Evolutionary conservation across 2,329 filamentous ascomycete species (phyloP).

Genomic region (Curvularia verruculosa): DNA sequence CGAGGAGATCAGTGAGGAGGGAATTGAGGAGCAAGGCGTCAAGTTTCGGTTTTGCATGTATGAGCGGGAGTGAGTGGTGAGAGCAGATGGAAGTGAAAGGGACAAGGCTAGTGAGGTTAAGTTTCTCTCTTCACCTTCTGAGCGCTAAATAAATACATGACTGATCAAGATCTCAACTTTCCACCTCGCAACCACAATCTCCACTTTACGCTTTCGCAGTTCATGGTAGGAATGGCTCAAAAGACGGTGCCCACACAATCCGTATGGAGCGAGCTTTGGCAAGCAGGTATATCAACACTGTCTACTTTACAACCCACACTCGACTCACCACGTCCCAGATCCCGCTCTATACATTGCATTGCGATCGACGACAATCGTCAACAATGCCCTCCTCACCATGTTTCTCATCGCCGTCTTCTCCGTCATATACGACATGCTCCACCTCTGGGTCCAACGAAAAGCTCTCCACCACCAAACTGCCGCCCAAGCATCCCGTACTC

Average conservation of each 20-base stretch:
- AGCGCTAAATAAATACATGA: background rate
- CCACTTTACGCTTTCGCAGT: background rate
- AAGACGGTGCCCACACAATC: background rate
- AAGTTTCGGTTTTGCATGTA: slow-evolving; percentile 77
- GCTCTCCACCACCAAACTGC: too few relatives aligned
- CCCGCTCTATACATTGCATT: slow-evolving; percentile 5
- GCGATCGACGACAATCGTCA: background rate
- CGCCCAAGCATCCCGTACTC: background rate
- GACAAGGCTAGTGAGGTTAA: background rate
- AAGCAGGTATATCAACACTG: background rate
- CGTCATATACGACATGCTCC: background rate
- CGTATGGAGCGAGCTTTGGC: slow-evolving; percentile 10
- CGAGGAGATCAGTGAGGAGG: slow-evolving; percentile 63
- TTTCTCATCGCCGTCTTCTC: slow-evolving; percentile 8
- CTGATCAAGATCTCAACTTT: background rate
- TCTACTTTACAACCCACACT: background rate
- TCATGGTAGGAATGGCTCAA: background rate
- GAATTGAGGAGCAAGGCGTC: slow-evolving; percentile 67
- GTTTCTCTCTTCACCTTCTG: background rate
- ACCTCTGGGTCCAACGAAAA: background rate
- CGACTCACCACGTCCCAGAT: background rate
- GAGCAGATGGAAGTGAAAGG: background rate
- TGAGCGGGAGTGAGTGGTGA: slow-evolving; percentile 47
- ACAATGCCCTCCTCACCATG: slow-evolving; percentile 4
- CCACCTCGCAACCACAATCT: background rate